Base-by-base conservation (phyloP, 2,329 filamentous ascomycete genomes). In the Aspergillus tanneri region DNA sequence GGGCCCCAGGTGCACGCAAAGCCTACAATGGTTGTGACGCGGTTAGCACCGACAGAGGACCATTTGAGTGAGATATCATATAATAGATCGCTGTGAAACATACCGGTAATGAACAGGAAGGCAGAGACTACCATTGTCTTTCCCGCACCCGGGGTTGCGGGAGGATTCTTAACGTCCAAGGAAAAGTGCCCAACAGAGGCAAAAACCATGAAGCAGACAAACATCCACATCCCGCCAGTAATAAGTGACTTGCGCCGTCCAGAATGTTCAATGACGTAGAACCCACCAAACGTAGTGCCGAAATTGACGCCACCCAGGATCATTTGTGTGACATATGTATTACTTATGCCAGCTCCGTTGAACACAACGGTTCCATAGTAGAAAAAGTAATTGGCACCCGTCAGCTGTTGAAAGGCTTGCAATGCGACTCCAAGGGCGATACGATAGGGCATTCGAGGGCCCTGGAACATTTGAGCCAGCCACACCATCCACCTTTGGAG, bases 1-100 rank as follows among this genome's bases (percentile, higher is more conserved):
- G 84, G 85, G 9, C 85, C 85, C 84, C 83, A 88, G 1, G 84
- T 87, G 28, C 73, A 71, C n/a, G 85, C 86, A 53, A 86, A 89
- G 0, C 78, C 83, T 51, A 81, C n/a, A 52, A 47, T 2, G 55
- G 59, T 25, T n/a, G 37, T 6, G 14, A 25, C 21, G n/a, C n/a
- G 9, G 12, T 37, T 37, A 36, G 22, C 12, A 35, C 27, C 11
- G n/a, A 6, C 5, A 22, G 16, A 21, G n/a, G n/a, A n/a, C n/a
- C n/a, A n/a, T n/a, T n/a, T n/a, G n/a, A n/a, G n/a, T n/a, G n/a
- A n/a, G n/a, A n/a, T n/a, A n/a, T n/a, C n/a, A n/a, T n/a, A n/a
- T n/a, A n/a, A n/a, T n/a, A n/a, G n/a, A n/a, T n/a, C n/a, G n/a
- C n/a, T n/a, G n/a, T n/a, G n/a, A n/a, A 11, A 37, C 39, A 24